Evolutionary conservation across 345 rosid species (phyloP).

Genomic region (Acer yangbiense): DNA sequence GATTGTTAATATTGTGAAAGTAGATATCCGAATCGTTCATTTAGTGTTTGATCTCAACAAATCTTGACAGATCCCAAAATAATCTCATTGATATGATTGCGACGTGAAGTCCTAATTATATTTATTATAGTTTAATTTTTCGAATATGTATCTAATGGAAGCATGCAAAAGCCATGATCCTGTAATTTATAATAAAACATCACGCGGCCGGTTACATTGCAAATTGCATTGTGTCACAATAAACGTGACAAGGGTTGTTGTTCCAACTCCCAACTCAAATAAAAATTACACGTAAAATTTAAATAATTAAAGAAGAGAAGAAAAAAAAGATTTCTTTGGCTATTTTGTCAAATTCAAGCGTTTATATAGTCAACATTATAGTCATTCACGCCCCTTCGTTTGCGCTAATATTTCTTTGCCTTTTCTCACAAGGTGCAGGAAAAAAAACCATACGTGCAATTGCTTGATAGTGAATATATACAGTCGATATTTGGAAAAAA

Average conservation of each 20-base stretch:
- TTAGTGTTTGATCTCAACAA: too few relatives aligned
- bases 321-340: background rate
- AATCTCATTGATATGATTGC: too few relatives aligned
- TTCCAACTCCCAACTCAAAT: slow-evolving; percentile 6
- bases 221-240: background rate
- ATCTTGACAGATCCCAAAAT: too few relatives aligned
- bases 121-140: too few relatives aligned
- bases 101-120: too few relatives aligned
- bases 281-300: background rate
- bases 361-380: background rate
- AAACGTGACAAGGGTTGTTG: slow-evolving; percentile 4
- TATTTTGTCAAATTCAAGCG: background rate
- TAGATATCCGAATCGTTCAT: too few relatives aligned
- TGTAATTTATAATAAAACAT: background rate
- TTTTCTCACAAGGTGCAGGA: background rate
- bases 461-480: background rate
- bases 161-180: background rate
- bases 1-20: too few relatives aligned
- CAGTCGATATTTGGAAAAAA: background rate
- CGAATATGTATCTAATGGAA: too few relatives aligned
- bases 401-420: background rate
- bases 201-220: background rate
- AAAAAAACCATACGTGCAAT: background rate
- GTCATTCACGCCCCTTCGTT: background rate
- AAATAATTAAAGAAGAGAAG: background rate